Evolutionary conservation across 345 rosid species (phyloP).

Genomic region (Sonneratia alba): DNA sequence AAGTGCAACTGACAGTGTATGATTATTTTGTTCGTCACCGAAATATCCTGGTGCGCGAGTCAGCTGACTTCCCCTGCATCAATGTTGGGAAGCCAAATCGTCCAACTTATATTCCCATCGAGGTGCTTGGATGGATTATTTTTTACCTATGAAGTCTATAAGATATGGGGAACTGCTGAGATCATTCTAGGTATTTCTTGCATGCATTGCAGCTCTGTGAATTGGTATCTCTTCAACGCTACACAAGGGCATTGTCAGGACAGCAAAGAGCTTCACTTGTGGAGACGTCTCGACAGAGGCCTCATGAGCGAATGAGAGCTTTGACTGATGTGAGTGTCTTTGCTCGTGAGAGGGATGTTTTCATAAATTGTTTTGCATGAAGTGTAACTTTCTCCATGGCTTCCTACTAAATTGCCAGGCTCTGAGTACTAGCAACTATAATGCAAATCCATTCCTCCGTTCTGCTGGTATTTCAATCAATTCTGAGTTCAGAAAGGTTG

Average conservation of each 20-base stretch:
- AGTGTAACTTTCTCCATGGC: not conserved
- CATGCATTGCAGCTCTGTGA: constrained; percentile 41
- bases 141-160: not conserved
- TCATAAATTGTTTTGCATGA: not conserved
- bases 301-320: constrained; percentile 32
- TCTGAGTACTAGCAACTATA: constrained; percentile 52
- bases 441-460: constrained; percentile 47
- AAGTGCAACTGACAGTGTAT: constrained; percentile 48
- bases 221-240: constrained; percentile 56
- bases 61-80: constrained; percentile 72
- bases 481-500: constrained; percentile 52
- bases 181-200: not conserved
- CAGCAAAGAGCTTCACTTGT: constrained; percentile 32
- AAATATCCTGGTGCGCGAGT: constrained; percentile 39
- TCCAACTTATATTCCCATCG: constrained; percentile 70
- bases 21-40: constrained; percentile 57
- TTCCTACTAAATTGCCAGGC: constrained; percentile 34
- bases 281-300: constrained; percentile 41
- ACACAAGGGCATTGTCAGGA: constrained; percentile 27
- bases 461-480: constrained; percentile 59
- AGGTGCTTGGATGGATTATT: constrained; percentile 29
- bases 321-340: constrained; percentile 35
- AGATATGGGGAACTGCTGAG: not conserved
- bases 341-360: not conserved
- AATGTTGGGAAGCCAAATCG: constrained; percentile 91